These are phyloP conservation scores for Groenewaldozyma tartarivorans DNA, from an alignment of 805 yeast species.

Conservation along the genomic window DNA sequence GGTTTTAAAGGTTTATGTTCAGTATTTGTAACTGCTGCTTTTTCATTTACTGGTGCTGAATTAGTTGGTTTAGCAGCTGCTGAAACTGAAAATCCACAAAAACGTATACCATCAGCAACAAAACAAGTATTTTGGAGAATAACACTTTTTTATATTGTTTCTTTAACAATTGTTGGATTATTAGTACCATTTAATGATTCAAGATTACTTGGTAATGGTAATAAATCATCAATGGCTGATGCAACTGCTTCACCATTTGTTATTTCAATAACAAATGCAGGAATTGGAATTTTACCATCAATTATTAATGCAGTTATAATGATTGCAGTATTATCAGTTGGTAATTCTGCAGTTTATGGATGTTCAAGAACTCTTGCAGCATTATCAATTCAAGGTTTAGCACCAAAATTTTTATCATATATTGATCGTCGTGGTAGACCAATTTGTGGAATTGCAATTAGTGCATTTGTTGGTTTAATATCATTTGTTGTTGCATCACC, in stretches of 20 bases:
- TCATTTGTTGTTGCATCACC: constrained; percentile 54
- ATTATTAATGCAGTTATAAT: constrained; percentile 63
- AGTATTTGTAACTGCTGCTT: constrained; percentile 70
- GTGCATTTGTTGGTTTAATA: constrained; percentile 42
- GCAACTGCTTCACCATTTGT: constrained; percentile 68
- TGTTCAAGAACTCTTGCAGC: constrained; percentile 62
- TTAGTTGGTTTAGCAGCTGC: constrained; percentile 69
- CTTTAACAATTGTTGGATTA: constrained; percentile 50
- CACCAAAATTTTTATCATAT: constrained; percentile 53
- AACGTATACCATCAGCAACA: constrained; percentile 59
- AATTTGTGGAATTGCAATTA: constrained; percentile 46
- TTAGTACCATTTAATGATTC: constrained; percentile 58
- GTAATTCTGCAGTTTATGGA: constrained; percentile 62
- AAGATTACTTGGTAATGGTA: constrained; percentile 39
- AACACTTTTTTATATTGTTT: constrained; percentile 54
- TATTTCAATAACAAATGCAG: constrained; percentile 58
- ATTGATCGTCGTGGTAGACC: constrained; percentile 78
- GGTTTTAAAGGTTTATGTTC: constrained; percentile 64
- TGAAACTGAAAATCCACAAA: constrained; percentile 60
- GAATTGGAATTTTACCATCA: constrained; percentile 57
- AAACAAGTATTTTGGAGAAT: constrained; percentile 83
- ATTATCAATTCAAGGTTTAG: constrained; percentile 55
- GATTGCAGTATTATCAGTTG: constrained; percentile 62
- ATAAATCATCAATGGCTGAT: constrained; percentile 43
- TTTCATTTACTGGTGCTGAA: constrained; percentile 69